phyloP scores from a whole-genome alignment of 83 land plant genomes.

The Picea abies region DNA sequence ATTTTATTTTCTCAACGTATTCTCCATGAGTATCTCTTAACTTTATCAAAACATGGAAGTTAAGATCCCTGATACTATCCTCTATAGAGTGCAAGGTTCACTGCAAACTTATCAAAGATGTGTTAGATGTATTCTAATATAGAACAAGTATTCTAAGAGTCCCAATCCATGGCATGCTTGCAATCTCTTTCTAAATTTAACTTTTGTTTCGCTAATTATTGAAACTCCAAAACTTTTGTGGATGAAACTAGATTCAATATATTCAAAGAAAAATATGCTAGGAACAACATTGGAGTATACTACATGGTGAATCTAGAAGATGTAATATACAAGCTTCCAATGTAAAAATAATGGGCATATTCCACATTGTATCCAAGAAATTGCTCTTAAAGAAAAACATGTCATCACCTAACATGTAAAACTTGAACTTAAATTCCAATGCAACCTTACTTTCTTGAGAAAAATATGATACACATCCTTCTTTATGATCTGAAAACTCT shows the following conservation, averaged over 20 bases:
- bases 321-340: neutral
- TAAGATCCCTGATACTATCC: neutral
- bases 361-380: neutral
- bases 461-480: neutral
- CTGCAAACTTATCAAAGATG: slow-evolving; percentile 12
- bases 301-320: neutral
- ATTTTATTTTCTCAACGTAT: neutral
- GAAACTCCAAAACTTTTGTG: slow-evolving; percentile 1
- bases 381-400: neutral
- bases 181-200: neutral
- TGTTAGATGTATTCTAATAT: slow-evolving; percentile 3
- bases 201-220: neutral
- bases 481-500: neutral
- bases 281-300: neutral
- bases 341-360: too few relatives aligned
- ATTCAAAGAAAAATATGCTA: neutral
- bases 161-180: neutral
- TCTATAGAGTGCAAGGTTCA: neutral
- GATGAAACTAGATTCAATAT: neutral
- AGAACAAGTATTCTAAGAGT: neutral
- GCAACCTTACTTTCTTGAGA: neutral
- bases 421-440: neutral
- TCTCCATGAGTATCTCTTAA: neutral
- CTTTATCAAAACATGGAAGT: slow-evolving; percentile 8
- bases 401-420: neutral